Percentiles rank a stretch among this genome's conserved stretches.
Conservation (phyloP, 73 alveolate species). For the Paraurostyla sp. region DNA sequence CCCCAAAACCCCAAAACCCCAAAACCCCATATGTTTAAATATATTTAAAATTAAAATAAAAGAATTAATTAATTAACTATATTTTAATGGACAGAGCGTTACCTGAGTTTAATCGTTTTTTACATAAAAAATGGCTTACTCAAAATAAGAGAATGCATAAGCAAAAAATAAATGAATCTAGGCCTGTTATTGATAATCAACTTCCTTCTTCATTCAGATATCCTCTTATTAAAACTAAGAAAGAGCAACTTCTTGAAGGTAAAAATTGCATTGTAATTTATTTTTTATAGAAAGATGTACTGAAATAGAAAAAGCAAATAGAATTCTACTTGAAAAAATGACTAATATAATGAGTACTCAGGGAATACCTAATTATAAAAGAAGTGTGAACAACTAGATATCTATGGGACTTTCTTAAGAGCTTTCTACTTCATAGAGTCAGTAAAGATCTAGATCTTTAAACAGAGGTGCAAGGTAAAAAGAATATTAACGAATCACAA, state of each 20-base stretch:
- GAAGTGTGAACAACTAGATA: neutral
- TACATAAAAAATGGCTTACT: conserved; percentile 56
- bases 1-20: too few species aligned
- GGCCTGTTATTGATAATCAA: conserved; percentile 39
- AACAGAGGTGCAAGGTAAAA: conserved; percentile 38
- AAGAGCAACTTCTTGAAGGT: conserved; percentile 57
- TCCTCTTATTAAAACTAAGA: conserved; percentile 50
- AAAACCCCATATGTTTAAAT: too few species aligned
- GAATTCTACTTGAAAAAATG: conserved; percentile 63
- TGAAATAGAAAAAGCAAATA: conserved; percentile 67
- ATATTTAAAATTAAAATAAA: too few species aligned
- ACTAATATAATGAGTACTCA: conserved; percentile 47
- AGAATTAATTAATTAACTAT: neutral
- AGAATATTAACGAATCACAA: conserved; percentile 36
- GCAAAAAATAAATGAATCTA: neutral
- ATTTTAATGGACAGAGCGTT: conserved; percentile 66
- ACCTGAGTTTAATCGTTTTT: conserved; percentile 60
- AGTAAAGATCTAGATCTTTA: conserved; percentile 17
- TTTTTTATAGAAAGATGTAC: conserved; percentile 59
- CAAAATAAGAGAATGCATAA: conserved; percentile 22
- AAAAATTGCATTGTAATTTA: neutral
- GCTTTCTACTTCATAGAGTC: neutral
- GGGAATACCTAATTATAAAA: neutral
- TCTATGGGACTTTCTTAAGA: neutral
- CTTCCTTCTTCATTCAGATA: conserved; percentile 23